These are phyloP conservation scores for Eudorina sp. DNA, from an alignment of 139 green algal species.

Conservation along the genomic window DNA sequence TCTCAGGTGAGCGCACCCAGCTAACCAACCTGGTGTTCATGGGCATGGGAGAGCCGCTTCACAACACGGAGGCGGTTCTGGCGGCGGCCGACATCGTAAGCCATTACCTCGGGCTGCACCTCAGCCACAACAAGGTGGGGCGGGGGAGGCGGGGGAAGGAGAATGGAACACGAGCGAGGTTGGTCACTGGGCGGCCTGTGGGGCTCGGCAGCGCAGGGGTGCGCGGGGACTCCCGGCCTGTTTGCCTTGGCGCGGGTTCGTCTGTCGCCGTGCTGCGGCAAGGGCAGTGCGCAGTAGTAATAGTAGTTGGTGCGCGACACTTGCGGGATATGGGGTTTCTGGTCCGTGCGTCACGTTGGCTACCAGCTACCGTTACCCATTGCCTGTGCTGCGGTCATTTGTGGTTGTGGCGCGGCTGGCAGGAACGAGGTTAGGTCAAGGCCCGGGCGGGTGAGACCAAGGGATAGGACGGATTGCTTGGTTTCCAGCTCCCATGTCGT, in stretches of 20 bases:
- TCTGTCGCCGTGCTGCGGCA: too few species aligned
- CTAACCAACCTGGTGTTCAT: slow-evolving; percentile 94
- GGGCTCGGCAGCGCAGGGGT: too few species aligned
- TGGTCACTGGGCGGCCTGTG: too few species aligned
- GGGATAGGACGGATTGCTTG: not conserved
- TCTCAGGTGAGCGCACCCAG: slow-evolving; percentile 52
- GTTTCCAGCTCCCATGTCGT: too few species aligned
- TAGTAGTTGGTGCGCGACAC: too few species aligned
- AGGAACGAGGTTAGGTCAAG: not conserved
- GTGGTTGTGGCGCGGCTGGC: not conserved
- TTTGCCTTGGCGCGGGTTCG: too few species aligned
- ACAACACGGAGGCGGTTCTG: slow-evolving; percentile 85
- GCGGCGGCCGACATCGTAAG: slow-evolving; percentile 79
- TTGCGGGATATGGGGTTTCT: too few species aligned
- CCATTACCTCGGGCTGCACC: slow-evolving; percentile 81
- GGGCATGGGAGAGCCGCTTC: slow-evolving; percentile 88
- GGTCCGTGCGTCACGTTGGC: too few species aligned
- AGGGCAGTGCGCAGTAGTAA: too few species aligned
- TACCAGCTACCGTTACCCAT: not conserved
- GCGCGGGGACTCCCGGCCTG: too few species aligned
- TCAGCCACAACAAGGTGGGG: slow-evolving; percentile 82
- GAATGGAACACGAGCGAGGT: too few species aligned
- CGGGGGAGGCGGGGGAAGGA: not conserved
- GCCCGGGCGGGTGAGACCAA: not conserved
- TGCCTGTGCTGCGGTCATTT: too few species aligned